A percentile compares a stretch with the other conserved stretches of the same genome.
These are phyloP conservation scores for Blastobotrys mokoenaii DNA, from an alignment of 805 yeast species.

Conservation along the genomic window DNA sequence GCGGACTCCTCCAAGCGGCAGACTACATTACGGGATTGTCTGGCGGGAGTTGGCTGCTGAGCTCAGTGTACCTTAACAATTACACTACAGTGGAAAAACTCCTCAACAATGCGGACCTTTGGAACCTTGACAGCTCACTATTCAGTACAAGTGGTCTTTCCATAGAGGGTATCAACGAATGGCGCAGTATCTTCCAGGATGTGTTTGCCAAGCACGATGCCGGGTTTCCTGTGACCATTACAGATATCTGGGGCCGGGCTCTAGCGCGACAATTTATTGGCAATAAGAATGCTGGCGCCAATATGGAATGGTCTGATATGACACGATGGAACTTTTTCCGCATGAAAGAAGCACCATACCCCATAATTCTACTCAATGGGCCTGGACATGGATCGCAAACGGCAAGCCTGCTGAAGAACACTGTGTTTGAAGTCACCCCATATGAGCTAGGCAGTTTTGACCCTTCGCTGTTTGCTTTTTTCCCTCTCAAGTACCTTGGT, in stretches of 20 bases:
- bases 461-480: conserved; percentile 55
- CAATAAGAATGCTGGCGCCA: conserved; percentile 45
- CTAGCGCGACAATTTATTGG: conserved; percentile 57
- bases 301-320: conserved; percentile 43
- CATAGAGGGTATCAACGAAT: conserved; percentile 49
- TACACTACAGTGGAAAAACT: conserved; percentile 63
- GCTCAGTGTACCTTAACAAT: conserved; percentile 56
- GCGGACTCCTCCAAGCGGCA: conserved; percentile 62
- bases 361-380: conserved; percentile 43
- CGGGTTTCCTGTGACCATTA: conserved; percentile 58
- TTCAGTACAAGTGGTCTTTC: conserved; percentile 26
- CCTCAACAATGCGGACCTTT: conserved; percentile 37
- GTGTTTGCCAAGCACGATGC: conserved; percentile 51
- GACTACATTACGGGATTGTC: conserved; percentile 68
- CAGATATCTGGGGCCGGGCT: conserved; percentile 77
- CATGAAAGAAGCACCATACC: conserved; percentile 54
- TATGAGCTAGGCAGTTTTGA: conserved; percentile 86
- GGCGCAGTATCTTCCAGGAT: conserved; percentile 34
- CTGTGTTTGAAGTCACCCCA: conserved; percentile 44
- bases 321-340: conserved; percentile 49
- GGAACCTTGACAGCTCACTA: conserved; percentile 63
- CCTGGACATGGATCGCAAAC: conserved; percentile 36
- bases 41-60: conserved; percentile 78
- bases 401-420: conserved; percentile 48
- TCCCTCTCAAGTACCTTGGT: conserved; percentile 61